Evolutionary conservation across 257 asterid genomes (phyloP), one percentile per base, ranked within the genome.

Genomic region (Nicotiana tabacum): DNA sequence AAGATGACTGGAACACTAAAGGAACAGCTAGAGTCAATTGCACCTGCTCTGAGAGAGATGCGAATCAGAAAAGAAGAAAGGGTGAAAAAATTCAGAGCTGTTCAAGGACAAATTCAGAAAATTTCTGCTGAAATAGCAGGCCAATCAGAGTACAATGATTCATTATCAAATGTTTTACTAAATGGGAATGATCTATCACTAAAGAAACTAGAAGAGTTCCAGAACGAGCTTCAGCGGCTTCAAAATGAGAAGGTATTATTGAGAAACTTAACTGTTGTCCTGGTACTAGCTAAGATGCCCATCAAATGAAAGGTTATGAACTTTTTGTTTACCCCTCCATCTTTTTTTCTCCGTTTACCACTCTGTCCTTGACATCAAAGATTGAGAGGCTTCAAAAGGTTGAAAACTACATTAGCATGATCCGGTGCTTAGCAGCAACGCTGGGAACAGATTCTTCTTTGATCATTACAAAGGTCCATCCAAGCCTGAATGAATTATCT

Each of bases 391-490:
- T 96, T 83, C 92, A 89, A 86, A 89, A 90, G 87, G 98, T 94
- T 83, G 97, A 94, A 83, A 94, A 82, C 53, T 91, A 92, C 81
- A 96, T 94, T 81, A 86, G 91, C 88, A 88, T 85, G 72, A 90
- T 96, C 81, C 88, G 85, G 76, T 87, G 83, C 77, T 86, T 94
- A 86, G 83, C 98, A 60, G 95, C 95, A 70, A 91, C 91, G 16
- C 88, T 94, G 87, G 99, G 99, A 78, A 91, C 92, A 91, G 97
- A 96, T 89, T 88, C 98, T 37, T 96, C 99, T 83, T 87, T 88
- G 90, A 94, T 92, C 83, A 96, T 96, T 77, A 96, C 99, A 77
- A 96, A 94, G 90, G 98, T 93, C 78, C 99, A 96, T 84, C 99
- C 99, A 60, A 96, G 99, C 95, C 91, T 96, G 91, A 96, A 96